Evolutionary conservation across 306 rosid genomes (phyloP).

Genomic region (Ormosia semicastrata): DNA sequence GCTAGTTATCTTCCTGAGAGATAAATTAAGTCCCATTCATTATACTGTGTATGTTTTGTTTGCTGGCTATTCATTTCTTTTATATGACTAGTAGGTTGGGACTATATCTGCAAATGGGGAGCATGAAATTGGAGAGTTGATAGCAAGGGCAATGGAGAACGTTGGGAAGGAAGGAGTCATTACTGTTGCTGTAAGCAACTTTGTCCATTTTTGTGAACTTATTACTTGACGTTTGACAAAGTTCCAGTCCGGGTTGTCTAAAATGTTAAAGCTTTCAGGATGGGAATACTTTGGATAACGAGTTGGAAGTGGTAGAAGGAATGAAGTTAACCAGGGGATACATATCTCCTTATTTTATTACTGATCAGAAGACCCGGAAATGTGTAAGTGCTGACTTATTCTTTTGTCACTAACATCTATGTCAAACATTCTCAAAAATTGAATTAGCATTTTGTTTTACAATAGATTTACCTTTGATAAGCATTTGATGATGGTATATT

Average conservation of each 20-base stretch:
- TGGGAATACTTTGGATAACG: conserved; percentile 91
- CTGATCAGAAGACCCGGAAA: conserved; percentile 80
- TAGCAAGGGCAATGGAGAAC: conserved; percentile 97
- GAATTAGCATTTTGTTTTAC: not conserved
- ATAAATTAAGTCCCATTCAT: not conserved
- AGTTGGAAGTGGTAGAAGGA: conserved; percentile 97
- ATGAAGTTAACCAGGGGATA: conserved; percentile 87
- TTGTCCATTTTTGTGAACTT: conserved; percentile 10
- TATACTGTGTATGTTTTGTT: not conserved
- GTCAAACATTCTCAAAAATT: not conserved
- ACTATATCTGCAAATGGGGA: conserved; percentile 98
- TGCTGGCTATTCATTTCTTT: not conserved
- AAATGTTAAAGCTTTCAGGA: conserved; percentile 53
- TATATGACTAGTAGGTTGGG: conserved; percentile 60
- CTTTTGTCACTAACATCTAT: conserved; percentile 27
- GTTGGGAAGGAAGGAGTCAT: conserved; percentile 98
- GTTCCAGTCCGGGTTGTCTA: conserved; percentile 19
- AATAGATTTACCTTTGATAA: not conserved
- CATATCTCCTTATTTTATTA: conserved; percentile 90
- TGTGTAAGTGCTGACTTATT: conserved; percentile 62
- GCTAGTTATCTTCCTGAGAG: conserved; percentile 3
- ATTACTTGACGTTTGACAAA: not conserved
- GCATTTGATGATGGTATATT: not conserved
- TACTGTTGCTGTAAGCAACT: conserved; percentile 71
- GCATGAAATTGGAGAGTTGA: conserved; percentile 82